Evolutionary conservation across 768 basidiomycete genomes (phyloP).

Genomic region (Cystoderma amianthinum): DNA sequence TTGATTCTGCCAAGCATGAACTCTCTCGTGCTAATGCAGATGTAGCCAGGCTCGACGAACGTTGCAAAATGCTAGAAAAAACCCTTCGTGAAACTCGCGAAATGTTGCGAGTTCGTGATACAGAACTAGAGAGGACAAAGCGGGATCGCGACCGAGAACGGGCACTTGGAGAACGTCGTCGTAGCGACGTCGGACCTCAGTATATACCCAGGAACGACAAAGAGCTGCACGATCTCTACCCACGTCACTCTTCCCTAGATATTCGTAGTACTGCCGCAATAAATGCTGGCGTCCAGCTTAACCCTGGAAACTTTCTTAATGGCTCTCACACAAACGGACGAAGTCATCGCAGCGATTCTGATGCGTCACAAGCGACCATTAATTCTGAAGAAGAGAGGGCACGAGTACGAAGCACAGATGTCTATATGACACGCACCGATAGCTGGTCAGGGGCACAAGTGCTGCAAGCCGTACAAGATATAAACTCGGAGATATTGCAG

Average conservation of each 20-base stretch:
- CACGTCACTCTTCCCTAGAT: conserved; percentile 22
- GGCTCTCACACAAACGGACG: conserved; percentile 7
- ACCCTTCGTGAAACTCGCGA: conserved; percentile 61
- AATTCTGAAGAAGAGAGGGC: conserved; percentile 46
- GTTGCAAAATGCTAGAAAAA: conserved; percentile 55
- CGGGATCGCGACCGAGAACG: conserved; percentile 27
- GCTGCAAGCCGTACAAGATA: conserved; percentile 71
- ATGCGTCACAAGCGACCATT: conserved; percentile 5
- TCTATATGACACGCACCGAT: conserved; percentile 70
- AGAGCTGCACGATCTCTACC: conserved; percentile 8
- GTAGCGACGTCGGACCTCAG: conserved; percentile 20
- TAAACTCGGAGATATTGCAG: conserved; percentile 78
- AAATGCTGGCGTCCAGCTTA: not conserved
- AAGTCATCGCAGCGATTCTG: conserved; percentile 8
- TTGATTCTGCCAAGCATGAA: conserved; percentile 49
- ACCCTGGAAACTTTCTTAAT: not conserved
- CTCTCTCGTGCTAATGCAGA: conserved; percentile 48
- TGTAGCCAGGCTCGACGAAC: conserved; percentile 50
- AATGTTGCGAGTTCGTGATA: conserved; percentile 52
- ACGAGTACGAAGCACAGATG: conserved; percentile 50
- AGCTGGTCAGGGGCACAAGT: conserved; percentile 73
- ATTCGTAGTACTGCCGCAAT: conserved; percentile 17
- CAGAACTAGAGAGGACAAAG: conserved; percentile 21
- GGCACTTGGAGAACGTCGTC: conserved; percentile 21
- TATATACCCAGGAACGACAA: conserved; percentile 7